phyloP scores from a whole-genome alignment of 2,329 filamentous ascomycete species.

The Alternaria brassicicola region DNA sequence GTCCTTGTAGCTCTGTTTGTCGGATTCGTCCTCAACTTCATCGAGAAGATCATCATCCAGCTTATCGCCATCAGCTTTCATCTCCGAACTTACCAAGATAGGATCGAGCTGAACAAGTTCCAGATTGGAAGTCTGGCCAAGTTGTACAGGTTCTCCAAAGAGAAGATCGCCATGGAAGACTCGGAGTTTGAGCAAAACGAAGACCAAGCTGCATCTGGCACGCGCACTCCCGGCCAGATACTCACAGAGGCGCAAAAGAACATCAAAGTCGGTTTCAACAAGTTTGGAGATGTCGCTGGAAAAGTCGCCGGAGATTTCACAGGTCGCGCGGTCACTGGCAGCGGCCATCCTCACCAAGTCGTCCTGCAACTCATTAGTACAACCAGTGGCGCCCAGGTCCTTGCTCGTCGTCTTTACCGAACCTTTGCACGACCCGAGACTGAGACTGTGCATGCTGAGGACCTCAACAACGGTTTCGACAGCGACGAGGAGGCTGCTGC shows the following conservation, averaged over 20 bases:
- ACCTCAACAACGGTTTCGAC: slow-evolving; percentile 78
- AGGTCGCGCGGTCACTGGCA: slow-evolving; percentile 69
- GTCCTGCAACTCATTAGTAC: slow-evolving; percentile 77
- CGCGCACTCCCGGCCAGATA: slow-evolving; percentile 74
- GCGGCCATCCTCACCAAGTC: slow-evolving; percentile 82
- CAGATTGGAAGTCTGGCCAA: slow-evolving; percentile 74
- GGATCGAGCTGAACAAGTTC: slow-evolving; percentile 92
- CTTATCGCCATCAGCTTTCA: slow-evolving; percentile 95
- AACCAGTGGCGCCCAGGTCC: slow-evolving; percentile 76
- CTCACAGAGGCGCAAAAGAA: slow-evolving; percentile 73
- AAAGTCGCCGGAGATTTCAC: slow-evolving; percentile 92
- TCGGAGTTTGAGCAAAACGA: slow-evolving; percentile 72
- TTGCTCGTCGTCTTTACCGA: slow-evolving; percentile 86
- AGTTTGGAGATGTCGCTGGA: slow-evolving; percentile 83
- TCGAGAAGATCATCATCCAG: slow-evolving; percentile 93
- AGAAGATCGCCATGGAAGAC: slow-evolving; percentile 71
- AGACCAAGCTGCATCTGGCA: slow-evolving; percentile 58
- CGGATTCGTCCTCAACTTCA: slow-evolving; percentile 76
- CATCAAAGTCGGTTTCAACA: slow-evolving; percentile 75
- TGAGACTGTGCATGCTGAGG: slow-evolving; percentile 78
- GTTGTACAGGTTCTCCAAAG: slow-evolving; percentile 68
- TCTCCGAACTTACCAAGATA: slow-evolving; percentile 83
- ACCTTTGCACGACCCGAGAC: slow-evolving; percentile 78
- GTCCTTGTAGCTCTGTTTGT: slow-evolving; percentile 86
- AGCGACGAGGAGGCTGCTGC: slow-evolving; percentile 85